Conservation (phyloP, 176 grass and related monocot genomes). For the Chrysopogon serrulatus region DNA sequence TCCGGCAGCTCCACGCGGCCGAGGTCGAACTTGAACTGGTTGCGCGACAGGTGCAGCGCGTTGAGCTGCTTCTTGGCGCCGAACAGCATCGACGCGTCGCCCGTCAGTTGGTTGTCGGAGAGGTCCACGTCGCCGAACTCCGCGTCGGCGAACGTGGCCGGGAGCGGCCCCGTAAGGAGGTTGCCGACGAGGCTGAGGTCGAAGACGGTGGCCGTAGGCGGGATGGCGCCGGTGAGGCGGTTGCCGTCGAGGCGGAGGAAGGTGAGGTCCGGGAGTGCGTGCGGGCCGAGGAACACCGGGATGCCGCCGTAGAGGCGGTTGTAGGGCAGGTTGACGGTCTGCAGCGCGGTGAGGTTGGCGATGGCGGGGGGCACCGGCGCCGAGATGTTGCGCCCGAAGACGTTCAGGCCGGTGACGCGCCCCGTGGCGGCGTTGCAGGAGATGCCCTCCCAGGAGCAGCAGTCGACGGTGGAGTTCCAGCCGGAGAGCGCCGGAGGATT, state of each 20-base stretch:
- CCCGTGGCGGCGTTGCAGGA: constrained; percentile 35
- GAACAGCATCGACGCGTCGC: constrained; percentile 57
- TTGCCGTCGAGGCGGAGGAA: constrained; percentile 56
- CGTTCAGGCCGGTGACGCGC: constrained; percentile 6
- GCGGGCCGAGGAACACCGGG: constrained; percentile 27
- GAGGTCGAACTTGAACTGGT: constrained; percentile 49
- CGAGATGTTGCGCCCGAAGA: constrained; percentile 37
- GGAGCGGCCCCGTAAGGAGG: constrained; percentile 34
- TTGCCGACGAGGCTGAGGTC: constrained; percentile 36
- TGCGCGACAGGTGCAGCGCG: constrained; percentile 32
- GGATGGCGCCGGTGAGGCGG: constrained; percentile 35
- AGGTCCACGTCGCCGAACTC: constrained; percentile 29
- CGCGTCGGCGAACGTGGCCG: constrained; percentile 18
- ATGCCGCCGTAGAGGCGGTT: constrained; percentile 39
- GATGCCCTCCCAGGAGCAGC: constrained; percentile 40
- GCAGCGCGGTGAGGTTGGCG: constrained; percentile 44
- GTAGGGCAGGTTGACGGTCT: constrained; percentile 34
- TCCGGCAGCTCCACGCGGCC: constrained; percentile 41
- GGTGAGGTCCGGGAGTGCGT: constrained; percentile 21
- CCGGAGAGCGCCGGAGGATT: constrained; percentile 17
- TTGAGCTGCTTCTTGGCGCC: constrained; percentile 37
- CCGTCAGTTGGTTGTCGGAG: constrained; percentile 34
- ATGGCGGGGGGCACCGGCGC: constrained; percentile 32
- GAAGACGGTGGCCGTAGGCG: constrained; percentile 16
- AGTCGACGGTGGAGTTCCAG: constrained; percentile 33